Evolutionary conservation across 2,329 filamentous ascomycete genomes (phyloP), one percentile per base, ranked within the genome.

Genomic region (Chaetomium olivaceum): DNA sequence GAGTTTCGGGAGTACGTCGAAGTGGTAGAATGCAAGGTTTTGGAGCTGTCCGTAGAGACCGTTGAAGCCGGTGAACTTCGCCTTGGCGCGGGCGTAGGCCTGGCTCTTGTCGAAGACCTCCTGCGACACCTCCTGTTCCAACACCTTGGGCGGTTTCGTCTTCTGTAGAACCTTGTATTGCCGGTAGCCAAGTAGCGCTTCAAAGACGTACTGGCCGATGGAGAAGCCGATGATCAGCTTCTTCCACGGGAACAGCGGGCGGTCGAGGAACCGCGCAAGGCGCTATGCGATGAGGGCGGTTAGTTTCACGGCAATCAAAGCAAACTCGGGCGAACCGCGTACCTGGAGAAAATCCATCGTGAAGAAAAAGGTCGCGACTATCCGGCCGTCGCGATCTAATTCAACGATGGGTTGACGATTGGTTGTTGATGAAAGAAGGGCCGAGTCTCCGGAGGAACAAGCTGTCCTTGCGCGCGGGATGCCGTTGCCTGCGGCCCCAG

Each of bases 211-310:
- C 77, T 99, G 92, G 68, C 91, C 92, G 73, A 98, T 78, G 33
- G 93, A 96, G 82, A 99, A 99, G 74, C 93, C 91, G 73, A 98
- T 86, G 74, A 99, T 93, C 73, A 99, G 88, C 77, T 88, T 91
- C 87, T 97, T 99, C 95, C 95, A 99, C 63, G 95, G 94, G 82
- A 98, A 97, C 75, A 91, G 83, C 65, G 94, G 93, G 75, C 91
- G 88, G 82, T 99, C 95, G 74, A 98, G 89, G 79, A 91, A 89
- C 78, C 87, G 87, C 76, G 92, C 92, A 72, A 98, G 88, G 82
- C 86, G 85, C 87, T 89, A 75, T 36, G 57, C 62, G 57, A 58
- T 43, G 63, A 63, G 56, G 27, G 8, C 8, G 54, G 67, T 70
- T 69, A 69, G 67, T 63, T 51, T 57, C n/a, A 60, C 55, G 74